Percentiles rank a stretch among this genome's conserved stretches.
These are phyloP conservation scores for Gentiana macrophylla DNA, from an alignment of 257 asterid species.

Conservation along the genomic window DNA sequence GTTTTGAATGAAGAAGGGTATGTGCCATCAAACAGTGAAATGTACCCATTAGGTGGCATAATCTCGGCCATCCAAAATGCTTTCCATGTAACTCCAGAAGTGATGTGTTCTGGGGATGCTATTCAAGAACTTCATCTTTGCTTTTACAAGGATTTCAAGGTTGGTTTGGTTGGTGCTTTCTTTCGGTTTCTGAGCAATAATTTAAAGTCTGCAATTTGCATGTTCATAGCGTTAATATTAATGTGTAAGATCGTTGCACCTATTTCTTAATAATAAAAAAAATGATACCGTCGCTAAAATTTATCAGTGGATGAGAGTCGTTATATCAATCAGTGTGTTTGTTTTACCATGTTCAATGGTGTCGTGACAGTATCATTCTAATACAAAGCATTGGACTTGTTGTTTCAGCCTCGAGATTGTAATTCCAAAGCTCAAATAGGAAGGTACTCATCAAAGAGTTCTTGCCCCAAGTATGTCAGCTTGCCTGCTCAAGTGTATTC, in stretches of 20 bases:
- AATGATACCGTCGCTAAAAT: no score
- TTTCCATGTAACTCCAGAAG: slow-evolving; percentile 65
- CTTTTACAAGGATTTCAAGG: slow-evolving; percentile 84
- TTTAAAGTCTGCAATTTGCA: no score
- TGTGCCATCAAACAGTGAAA: slow-evolving; percentile 77
- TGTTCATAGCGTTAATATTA: no score
- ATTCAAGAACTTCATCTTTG: slow-evolving; percentile 71
- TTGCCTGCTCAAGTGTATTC: slow-evolving; percentile 44
- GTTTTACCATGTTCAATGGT: no score
- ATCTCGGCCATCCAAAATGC: slow-evolving; percentile 76
- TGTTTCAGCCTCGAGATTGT: slow-evolving; percentile 84
- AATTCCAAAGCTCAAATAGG: slow-evolving; percentile 22
- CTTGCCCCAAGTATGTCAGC: slow-evolving; percentile 67
- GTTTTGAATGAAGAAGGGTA: slow-evolving; percentile 68
- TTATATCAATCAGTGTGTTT: no score
- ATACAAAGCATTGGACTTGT: neutral
- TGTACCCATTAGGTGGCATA: slow-evolving; percentile 77
- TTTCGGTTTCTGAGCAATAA: no score
- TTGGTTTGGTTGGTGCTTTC: slow-evolving; percentile 44
- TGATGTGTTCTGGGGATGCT: slow-evolving; percentile 62
- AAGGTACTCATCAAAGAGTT: slow-evolving; percentile 24
- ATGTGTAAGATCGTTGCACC: no score
- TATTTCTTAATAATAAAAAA: no score
- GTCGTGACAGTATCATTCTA: neutral
- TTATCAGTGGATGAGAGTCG: no score